A percentile compares a stretch with the other conserved stretches of the same genome.
phyloP scores from a whole-genome alignment of 768 basidiomycete genomes.

The Boletus barrowsii region DNA sequence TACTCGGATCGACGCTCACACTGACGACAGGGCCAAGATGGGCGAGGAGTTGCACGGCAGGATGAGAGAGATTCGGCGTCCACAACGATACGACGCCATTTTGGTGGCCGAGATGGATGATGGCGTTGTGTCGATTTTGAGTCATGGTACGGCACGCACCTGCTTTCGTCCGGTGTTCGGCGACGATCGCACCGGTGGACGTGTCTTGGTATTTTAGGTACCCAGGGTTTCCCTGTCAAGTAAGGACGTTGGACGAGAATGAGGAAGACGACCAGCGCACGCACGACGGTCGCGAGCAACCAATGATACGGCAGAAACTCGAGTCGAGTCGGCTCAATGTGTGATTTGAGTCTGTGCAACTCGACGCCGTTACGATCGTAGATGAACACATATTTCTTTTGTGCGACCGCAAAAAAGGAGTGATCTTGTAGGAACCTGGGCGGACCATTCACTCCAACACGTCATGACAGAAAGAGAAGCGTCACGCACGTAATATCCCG shows the following conservation, averaged over 20 bases:
- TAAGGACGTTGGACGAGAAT: neutral
- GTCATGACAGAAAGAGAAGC: neutral
- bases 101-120: constrained; percentile 91
- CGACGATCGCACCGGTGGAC: constrained; percentile 83
- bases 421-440: constrained; percentile 88
- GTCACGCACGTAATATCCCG: constrained; percentile 81
- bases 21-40: constrained; percentile 85
- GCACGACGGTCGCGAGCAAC: constrained; percentile 80
- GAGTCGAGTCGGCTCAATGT: constrained; percentile 85
- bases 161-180: constrained; percentile 86
- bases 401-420: constrained; percentile 90
- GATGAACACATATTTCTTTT: constrained; percentile 94
- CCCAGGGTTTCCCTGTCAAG: constrained; percentile 73
- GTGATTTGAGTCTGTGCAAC: constrained; percentile 77
- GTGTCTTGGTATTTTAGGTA: constrained; percentile 97
- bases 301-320: constrained; percentile 96
- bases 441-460: neutral
- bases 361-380: constrained; percentile 95
- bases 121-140: constrained; percentile 90
- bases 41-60: constrained; percentile 88
- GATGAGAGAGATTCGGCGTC: constrained; percentile 92
- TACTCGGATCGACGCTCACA: constrained; percentile 79
- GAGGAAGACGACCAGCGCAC: constrained; percentile 26
- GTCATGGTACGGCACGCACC: constrained; percentile 83
- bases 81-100: constrained; percentile 95